Base-by-base conservation (phyloP, 768 basidiomycete genomes). In the Solioccasus polychromus region DNA sequence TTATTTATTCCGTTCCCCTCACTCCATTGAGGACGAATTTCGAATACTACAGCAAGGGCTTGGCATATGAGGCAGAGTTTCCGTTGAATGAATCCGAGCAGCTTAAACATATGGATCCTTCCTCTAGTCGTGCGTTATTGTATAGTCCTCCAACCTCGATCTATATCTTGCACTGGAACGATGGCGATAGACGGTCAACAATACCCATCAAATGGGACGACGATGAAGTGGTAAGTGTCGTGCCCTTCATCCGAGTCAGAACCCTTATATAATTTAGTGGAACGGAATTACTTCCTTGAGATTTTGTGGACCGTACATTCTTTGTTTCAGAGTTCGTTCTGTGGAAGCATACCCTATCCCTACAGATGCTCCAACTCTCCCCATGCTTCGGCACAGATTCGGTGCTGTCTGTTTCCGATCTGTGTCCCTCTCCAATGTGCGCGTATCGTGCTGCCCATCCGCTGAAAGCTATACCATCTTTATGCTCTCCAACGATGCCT, bases 261-360 rank as follows among this genome's bases (percentile, higher is more conserved):
- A n/a, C n/a, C n/a, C n/a, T n/a, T n/a, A n/a, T n/a, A 14, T 30
- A 32, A 20, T 3, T 15, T 28, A 73, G 71, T 72, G 68, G 68
- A 72, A 68, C 29, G 67, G 66, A 1, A 65, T 81, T 8, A 59
- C 77, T 1, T 70, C 67, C 8, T 48, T 77, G 15, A 69, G 65
- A 15, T 68, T 82, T 31, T 66, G 77, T 30, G 78, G 74, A 3
- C 63, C 69, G 0, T 74, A 77, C 42, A 53, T 83, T n/a, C 60
- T 83, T 20, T 68, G 76, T 19, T 71, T 82, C 55, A 78, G 73
- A 45, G 63, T 71, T 1, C 75, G 73, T 5, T 72, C 79, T 1
- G 52, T 84, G 19, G 78, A 82, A 46, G 60, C 79, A 3, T 71
- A 22, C 39, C 60, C 36, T 24, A 41, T 42, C 35, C 54, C 47